Conservation (phyloP, 768 basidiomycete species). For the Suillus clintonianus region DNA sequence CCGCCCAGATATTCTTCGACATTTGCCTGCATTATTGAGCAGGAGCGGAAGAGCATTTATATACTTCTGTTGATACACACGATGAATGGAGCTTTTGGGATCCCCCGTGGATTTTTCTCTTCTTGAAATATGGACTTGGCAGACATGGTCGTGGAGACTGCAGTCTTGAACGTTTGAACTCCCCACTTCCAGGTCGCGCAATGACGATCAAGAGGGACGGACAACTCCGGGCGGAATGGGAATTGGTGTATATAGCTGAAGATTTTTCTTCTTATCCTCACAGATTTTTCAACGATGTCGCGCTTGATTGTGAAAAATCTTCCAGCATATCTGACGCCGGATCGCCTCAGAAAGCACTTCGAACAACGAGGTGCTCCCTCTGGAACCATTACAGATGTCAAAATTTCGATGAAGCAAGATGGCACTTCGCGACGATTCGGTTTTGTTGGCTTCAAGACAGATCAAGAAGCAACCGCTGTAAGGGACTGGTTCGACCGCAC, state of each 20-base stretch:
- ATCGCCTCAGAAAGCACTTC: slow-evolving; percentile 68
- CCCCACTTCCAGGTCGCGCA: not conserved
- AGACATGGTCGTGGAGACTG: slow-evolving; percentile 17
- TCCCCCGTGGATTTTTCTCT: slow-evolving; percentile 85
- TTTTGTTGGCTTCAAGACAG: slow-evolving; percentile 87
- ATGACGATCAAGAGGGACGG: slow-evolving; percentile 1
- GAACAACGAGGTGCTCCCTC: slow-evolving; percentile 58
- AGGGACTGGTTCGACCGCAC: slow-evolving; percentile 84
- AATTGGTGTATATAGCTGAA: not conserved
- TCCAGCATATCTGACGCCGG: slow-evolving; percentile 66
- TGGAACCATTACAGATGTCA: slow-evolving; percentile 83
- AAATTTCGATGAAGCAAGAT: slow-evolving; percentile 73
- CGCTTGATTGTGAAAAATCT: slow-evolving; percentile 84
- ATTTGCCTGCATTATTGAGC: slow-evolving; percentile 58
- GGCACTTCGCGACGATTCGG: slow-evolving; percentile 87
- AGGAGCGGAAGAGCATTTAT: slow-evolving; percentile 1
- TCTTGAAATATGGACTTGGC: slow-evolving; percentile 32
- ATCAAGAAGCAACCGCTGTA: slow-evolving; percentile 71
- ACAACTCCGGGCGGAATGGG: not conserved
- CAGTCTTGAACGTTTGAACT: not conserved
- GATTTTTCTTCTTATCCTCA: slow-evolving; percentile 1
- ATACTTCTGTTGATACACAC: slow-evolving; percentile 47
- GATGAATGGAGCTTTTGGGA: slow-evolving; percentile 94
- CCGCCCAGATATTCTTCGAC: slow-evolving; percentile 86
- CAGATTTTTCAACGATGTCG: slow-evolving; percentile 52